A percentile compares a stretch with the other conserved stretches of the same genome.
Conservation (phyloP, 2,329 filamentous ascomycete genomes). For the Neophaeococcomyces aloes region DNA sequence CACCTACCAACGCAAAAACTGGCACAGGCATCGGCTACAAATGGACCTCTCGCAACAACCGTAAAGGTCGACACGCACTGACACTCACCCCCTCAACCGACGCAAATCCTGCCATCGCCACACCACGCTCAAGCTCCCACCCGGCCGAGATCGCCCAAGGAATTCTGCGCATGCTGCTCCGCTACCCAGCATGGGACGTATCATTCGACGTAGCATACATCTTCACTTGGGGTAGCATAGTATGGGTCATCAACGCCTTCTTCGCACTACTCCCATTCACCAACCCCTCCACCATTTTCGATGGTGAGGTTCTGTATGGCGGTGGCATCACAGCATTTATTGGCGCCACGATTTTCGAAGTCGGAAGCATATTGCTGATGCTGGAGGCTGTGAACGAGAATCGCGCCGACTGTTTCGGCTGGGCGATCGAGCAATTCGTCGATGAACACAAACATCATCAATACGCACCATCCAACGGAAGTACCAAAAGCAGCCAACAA, state of each 20-base stretch:
- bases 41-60: no score
- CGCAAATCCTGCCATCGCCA: conserved; percentile 11
- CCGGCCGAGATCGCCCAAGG: conserved; percentile 26
- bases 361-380: conserved; percentile 53
- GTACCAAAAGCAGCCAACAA: background rate
- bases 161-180: conserved; percentile 40
- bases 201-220: conserved; percentile 45
- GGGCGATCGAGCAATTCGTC: conserved; percentile 49
- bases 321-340: conserved; percentile 55
- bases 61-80: no score
- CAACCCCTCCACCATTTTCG: conserved; percentile 38
- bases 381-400: conserved; percentile 61
- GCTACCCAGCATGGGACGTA: conserved; percentile 45
- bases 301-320: conserved; percentile 41
- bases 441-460: no score
- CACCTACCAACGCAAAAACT: no score
- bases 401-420: conserved; percentile 55
- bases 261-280: conserved; percentile 53
- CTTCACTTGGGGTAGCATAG: conserved; percentile 44
- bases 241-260: conserved; percentile 50
- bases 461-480: conserved; percentile 22
- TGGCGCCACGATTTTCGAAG: conserved; percentile 57
- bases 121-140: conserved; percentile 28
- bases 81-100: background rate
- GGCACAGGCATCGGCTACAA: no score